Evolutionary conservation across 2,329 filamentous ascomycete genomes (phyloP), one percentile per base, ranked within the genome.

Genomic region (Nothopassalora personata): DNA sequence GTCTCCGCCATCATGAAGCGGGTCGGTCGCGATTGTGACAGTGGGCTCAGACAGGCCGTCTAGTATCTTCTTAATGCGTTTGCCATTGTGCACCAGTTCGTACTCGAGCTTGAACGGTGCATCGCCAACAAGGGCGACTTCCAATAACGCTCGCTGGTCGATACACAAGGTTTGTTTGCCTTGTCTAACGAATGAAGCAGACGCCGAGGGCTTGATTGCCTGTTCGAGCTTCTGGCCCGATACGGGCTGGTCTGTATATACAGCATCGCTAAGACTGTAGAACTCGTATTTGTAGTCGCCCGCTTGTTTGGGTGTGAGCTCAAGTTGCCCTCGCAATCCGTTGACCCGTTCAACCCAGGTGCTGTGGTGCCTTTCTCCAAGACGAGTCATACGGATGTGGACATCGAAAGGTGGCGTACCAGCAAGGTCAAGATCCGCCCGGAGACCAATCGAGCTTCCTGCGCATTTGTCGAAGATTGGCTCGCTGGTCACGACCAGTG

Each of bases 401-500:
- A 99, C 80, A n/a, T 81, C 79, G 75, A 99, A 99, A 1, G 93
- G 93, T 49, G 95, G 93, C 0, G 91, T 96, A 61, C 94, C 94
- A 30, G 93, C 88, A 43, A 99, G 81, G 71, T 97, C 91, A 53
- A 99, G 78, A 69, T 94, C 89, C 46, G 99, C 90, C 10, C 88
- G 84, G 56, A 99, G 82, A 45, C 94, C 94, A 62, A 99, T 90
- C 0, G 94, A 91, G 70, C 91, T 96, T 51, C 92, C 91, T 36
- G 92, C 93, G 72, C 94, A 99, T 72, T 95, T 96, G 74, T 99
- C 94, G 54, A 90, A 89, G 47, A 99, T 91, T 62, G 91, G 87
- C 67, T 96, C 89, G 6, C 86, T 81, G 33, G 82, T 83, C 53
- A 99, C 79, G 4, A 84, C 80, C 59, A 99, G 74, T 57, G 87